Base-by-base conservation (phyloP, 768 basidiomycete species). In the Paxillus ammoniavirescens region DNA sequence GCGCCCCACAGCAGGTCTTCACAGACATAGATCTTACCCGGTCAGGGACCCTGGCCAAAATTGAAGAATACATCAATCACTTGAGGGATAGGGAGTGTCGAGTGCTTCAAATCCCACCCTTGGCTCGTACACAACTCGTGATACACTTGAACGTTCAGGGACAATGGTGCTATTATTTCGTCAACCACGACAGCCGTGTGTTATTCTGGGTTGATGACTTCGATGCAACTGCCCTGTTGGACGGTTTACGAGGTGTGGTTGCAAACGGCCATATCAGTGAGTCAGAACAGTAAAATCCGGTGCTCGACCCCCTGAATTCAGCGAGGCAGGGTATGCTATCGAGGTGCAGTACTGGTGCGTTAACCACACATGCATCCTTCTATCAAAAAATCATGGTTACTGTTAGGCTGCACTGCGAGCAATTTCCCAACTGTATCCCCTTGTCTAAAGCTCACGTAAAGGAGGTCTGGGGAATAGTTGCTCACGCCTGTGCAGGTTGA, bases 291-390 rank as follows among this genome's bases (percentile, higher is more conserved):
- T 40, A 40, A 40, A n/a, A 28, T 10, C 8, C 21, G 10, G 12
- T 33, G 17, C 15, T 23, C 13, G 17, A 14, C 6, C 18, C 21
- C 21, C 31, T 45, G 2, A 6, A 6, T 18, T 49, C 7, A 21
- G 9, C n/a, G 18, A 13, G 6, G 13, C 41, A 54, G 53, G 23
- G 9, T 54, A 54, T 33, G 53, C 53, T 8, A 30, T 54, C 23
- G 53, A 54, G 33, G 18, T 17, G 17, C 53, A 54, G 40, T 54
- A 54, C 53, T 54, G 53, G 53, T 47, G 2, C 10, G 47, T 49
- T 14, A 6, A 37, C 13, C 7, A 13, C 38, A 9, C 2, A 6
- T 9, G 7, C 2, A 30, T 44, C 26, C 14, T 30, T 30, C 23
- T 15, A 2, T 13, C 8, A 12, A 44, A 26, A 7, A 12, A 6